These are phyloP conservation scores for Speleostelium caveatum DNA, from an alignment of 78 protist genomes.

Conservation along the genomic window DNA sequence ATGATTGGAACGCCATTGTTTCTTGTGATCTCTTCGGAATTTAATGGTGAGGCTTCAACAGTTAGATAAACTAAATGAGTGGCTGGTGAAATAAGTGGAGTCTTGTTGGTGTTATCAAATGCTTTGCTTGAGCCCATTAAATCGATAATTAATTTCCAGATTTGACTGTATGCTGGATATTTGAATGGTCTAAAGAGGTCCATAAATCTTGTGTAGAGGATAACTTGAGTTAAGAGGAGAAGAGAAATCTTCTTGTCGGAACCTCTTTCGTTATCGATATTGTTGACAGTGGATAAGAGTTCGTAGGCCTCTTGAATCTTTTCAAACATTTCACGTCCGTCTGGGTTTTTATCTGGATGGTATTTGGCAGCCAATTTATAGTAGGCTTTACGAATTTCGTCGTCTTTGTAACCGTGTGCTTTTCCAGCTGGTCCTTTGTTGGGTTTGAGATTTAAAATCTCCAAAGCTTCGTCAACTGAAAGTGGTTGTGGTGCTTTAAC, in stretches of 20 bases:
- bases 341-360: conserved; percentile 98
- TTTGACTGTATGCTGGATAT: conserved; percentile 91
- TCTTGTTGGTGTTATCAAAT: conserved; percentile 27
- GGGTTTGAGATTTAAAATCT: conserved; percentile 56
- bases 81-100: conserved; percentile 78
- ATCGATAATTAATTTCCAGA: conserved; percentile 55
- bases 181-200: conserved; percentile 85
- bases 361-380: conserved; percentile 93
- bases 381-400: conserved; percentile 87
- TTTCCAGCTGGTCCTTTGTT: conserved; percentile 34
- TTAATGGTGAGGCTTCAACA: conserved; percentile 84
- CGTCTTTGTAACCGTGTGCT: conserved; percentile 41
- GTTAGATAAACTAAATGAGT: conserved; percentile 86
- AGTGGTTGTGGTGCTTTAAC: conserved; percentile 71
- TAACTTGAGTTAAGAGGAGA: conserved; percentile 84
- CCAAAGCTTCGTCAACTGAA: conserved; percentile 58
- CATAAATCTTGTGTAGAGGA: conserved; percentile 83
- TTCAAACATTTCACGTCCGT: conserved; percentile 83
- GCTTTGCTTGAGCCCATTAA: conserved; percentile 49
- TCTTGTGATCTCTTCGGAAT: conserved; percentile 87
- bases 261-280: conserved; percentile 89
- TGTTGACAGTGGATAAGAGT: conserved; percentile 89
- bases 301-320: conserved; percentile 89
- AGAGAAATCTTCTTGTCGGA: conserved; percentile 82
- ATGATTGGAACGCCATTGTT: conserved; percentile 87